These are phyloP conservation scores for Suillus alpinus DNA, from an alignment of 768 basidiomycete species.

Conservation along the genomic window DNA sequence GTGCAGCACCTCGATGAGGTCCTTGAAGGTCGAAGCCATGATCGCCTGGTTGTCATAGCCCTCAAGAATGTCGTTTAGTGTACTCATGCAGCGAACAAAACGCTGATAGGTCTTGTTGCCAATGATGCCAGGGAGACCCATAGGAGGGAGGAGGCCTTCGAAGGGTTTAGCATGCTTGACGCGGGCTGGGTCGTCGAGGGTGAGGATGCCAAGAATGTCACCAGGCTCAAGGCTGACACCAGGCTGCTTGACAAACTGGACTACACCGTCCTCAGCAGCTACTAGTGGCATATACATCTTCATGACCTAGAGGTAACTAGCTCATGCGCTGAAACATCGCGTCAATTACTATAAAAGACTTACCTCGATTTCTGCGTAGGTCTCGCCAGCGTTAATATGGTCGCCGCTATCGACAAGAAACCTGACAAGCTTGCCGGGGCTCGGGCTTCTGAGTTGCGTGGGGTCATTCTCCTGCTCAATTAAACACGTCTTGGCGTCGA, in stretches of 20 bases:
- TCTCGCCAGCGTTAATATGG: conserved; percentile 93
- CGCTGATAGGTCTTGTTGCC: conserved; percentile 91
- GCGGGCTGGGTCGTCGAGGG: conserved; percentile 91
- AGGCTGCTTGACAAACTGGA: conserved; percentile 97
- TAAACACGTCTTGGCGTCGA: conserved; percentile 96
- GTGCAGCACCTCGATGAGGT: conserved; percentile 78
- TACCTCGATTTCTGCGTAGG: conserved; percentile 98
- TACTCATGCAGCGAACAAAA: conserved; percentile 66
- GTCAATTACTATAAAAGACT: conserved; percentile 16
- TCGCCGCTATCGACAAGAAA: conserved; percentile 97
- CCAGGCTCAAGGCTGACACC: conserved; percentile 96
- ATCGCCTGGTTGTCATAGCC: conserved; percentile 96
- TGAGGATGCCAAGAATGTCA: conserved; percentile 95
- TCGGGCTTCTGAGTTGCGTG: conserved; percentile 92
- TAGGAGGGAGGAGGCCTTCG: conserved; percentile 85
- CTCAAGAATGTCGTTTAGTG: conserved; percentile 88
- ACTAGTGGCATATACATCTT: conserved; percentile 99
- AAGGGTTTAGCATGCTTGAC: conserved; percentile 99
- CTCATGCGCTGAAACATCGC: not conserved
- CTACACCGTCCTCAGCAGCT: conserved; percentile 89
- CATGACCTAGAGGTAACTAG: conserved; percentile 62
- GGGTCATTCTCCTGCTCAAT: conserved; percentile 99
- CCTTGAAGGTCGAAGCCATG: conserved; percentile 84
- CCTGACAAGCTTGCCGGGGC: conserved; percentile 93
- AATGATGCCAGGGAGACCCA: conserved; percentile 82